Base-by-base conservation (phyloP, 768 basidiomycete genomes). In the Lanmaoa pseudosensibilis region DNA sequence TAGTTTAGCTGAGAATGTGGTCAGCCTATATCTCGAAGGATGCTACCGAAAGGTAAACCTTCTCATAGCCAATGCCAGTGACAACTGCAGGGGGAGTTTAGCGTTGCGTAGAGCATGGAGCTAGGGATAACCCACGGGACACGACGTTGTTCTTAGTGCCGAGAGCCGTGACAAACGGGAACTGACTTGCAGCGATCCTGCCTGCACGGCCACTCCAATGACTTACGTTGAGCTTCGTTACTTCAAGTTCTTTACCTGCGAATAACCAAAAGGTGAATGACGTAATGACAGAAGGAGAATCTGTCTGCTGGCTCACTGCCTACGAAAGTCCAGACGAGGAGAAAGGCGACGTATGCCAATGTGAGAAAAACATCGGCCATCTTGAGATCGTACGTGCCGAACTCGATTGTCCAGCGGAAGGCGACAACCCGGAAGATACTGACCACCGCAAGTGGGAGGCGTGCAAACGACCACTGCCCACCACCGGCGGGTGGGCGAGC, bases 71-170 rank as follows among this genome's bases (percentile, higher is more conserved):
- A 33, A 71, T 30, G 4, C 70, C 67, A 1, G 67, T 73, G 27
- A 69, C n/a, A 39, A 71, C 70, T 71, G 40, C 25, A 39, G 16
- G n/a, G 2, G 7, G 13, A 18, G 3, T 8, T 61, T 2, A 56
- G 19, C 0, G 6, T 39, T 9, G 21, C 6, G 6, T 12, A 10
- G 12, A 12, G 21, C 3, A 37, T 2, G 1, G 7, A 23, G 7
- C 11, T 2, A 23, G 32, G n/a, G 13, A 5, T 13, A 6, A 57
- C 74, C 8, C 44, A 76, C 77, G 39, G 8, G 77, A 73, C 23
- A 82, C 70, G 32, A 77, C 10, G 44, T 82, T 82, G 64, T 82
- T 78, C 69, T 82, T 82, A 15, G 76, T 78, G 0, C 78, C 79
- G 3, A 82, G 72, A 5, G 71, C 78, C 0, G 78, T 72, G 53